Evolutionary conservation across 164 flowering plant species (phyloP).

Genomic region (Tetracentron sinense): DNA sequence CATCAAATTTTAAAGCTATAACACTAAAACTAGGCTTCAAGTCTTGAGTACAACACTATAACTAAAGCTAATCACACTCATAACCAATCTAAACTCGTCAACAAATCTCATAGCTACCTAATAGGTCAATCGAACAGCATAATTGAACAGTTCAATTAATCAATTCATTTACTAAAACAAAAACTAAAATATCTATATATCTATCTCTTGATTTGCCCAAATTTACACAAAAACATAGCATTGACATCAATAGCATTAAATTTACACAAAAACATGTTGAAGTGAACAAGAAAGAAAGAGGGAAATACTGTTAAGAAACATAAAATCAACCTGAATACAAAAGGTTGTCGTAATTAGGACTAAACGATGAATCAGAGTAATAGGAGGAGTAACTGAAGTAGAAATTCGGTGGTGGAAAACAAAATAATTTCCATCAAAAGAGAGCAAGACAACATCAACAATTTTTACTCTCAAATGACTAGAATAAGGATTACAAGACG

Average conservation of each 20-base stretch:
- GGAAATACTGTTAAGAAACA: constrained; percentile 9
- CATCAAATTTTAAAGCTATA: too few species aligned
- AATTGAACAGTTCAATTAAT: too few species aligned
- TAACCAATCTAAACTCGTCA: not conserved
- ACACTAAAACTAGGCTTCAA: too few species aligned
- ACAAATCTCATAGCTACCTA: not conserved
- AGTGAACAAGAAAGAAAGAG: not conserved
- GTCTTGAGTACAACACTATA: too few species aligned
- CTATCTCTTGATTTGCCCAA: not conserved
- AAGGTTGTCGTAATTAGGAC: constrained; percentile 8
- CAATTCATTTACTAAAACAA: not conserved
- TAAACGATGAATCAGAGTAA: constrained; percentile 21
- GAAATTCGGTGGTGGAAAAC: constrained; percentile 38
- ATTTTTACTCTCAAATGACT: too few species aligned
- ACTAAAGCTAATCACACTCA: too few species aligned
- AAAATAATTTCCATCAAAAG: constrained; percentile 57
- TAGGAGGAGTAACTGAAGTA: constrained; percentile 20
- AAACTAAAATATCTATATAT: too few species aligned
- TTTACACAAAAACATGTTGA: not conserved
- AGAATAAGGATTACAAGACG: too few species aligned
- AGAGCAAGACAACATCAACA: constrained; percentile 65
- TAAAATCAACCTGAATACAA: constrained; percentile 29
- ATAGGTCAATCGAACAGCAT: not conserved
- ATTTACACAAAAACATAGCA: not conserved
- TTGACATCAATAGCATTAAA: not conserved